Base-by-base conservation (phyloP, 2,329 filamentous ascomycete genomes). In the Aspergillus hiratsukae region DNA sequence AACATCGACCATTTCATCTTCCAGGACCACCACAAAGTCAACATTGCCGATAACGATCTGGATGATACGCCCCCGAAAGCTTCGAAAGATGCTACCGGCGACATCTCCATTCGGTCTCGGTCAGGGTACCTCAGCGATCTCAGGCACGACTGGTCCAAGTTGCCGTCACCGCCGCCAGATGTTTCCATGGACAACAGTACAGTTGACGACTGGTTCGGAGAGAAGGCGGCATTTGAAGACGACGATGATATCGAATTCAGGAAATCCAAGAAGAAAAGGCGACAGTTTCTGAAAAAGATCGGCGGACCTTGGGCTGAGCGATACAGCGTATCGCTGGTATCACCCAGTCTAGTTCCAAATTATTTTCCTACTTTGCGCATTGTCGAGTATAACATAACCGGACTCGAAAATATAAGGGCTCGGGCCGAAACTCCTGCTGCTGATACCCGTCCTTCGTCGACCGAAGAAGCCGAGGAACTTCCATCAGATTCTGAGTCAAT, bases 1-100 rank as follows among this genome's bases (percentile, higher is more conserved):
- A 99, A 99, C 69, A 89, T 97, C 62, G 94, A 99, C 66, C 94
- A 99, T 72, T 99, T 99, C 74, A 83, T 97, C 68, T 77, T 99
- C 17, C 90, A 96, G 66, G 93, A 97, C 70, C 90, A 86, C 56
- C 81, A 88, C 43, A 83, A 96, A 0, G 81, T 97, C 53, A 81
- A 89, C 58, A 80, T 91, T 49, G 75, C 77, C 27, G 75, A 74
- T 46, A 65, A 72, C 2, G 64, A 71, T 8, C 48, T 48, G 9
- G 35, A 62, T 37, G 53, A 53, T 56, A 66, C 21, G 58, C 65
- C 35, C 52, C 70, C 35, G 5, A 55, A 55, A 23, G 50, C 48
- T 17, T 46, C 48, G 10, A 51, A 51, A n/a, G 46, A 45, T 28
- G 49, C 49, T 23, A 73, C 77, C 21, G 74, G 78, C n/a, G 76